Conservation (phyloP, 2,329 filamentous ascomycete species). For the Thelonectria discophora region DNA sequence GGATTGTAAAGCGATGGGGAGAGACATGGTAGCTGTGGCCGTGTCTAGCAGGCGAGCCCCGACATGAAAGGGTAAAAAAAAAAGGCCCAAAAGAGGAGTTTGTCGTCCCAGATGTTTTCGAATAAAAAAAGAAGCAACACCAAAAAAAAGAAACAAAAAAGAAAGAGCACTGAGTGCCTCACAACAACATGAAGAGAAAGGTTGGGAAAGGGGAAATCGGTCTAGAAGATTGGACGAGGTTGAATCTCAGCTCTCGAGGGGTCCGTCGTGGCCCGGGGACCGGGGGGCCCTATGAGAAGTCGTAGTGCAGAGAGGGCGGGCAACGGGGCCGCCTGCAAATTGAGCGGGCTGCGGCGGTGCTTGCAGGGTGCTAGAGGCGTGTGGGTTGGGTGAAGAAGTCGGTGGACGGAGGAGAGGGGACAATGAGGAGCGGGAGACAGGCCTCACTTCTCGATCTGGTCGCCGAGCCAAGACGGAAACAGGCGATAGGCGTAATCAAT, state of each 20-base stretch:
- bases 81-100: not conserved
- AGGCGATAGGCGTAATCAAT: conserved; percentile 10
- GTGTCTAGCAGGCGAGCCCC: conserved; percentile 30
- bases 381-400: conserved; percentile 3
- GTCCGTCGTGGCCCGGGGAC: not conserved
- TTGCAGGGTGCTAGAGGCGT: not conserved
- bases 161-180: not conserved
- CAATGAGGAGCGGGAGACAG: not conserved
- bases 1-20: conserved; percentile 73
- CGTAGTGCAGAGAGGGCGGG: not conserved
- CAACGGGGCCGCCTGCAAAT: conserved; percentile 19
- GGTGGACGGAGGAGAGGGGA: not conserved
- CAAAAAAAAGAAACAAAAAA: not conserved
- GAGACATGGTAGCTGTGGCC: conserved; percentile 48
- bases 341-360: conserved; percentile 16
- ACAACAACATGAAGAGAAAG: conserved; percentile 12
- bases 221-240: conserved; percentile 13
- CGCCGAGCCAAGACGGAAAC: conserved; percentile 1
- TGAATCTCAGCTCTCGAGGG: conserved; percentile 12
- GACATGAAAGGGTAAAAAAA: conserved; percentile 38
- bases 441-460: not conserved
- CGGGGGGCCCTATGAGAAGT: not conserved
- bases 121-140: not conserved
- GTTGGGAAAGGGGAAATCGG: conserved; percentile 16
- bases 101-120: not conserved